Conservation (phyloP, 768 basidiomycete genomes). For the Leccinum pellstonianum region DNA sequence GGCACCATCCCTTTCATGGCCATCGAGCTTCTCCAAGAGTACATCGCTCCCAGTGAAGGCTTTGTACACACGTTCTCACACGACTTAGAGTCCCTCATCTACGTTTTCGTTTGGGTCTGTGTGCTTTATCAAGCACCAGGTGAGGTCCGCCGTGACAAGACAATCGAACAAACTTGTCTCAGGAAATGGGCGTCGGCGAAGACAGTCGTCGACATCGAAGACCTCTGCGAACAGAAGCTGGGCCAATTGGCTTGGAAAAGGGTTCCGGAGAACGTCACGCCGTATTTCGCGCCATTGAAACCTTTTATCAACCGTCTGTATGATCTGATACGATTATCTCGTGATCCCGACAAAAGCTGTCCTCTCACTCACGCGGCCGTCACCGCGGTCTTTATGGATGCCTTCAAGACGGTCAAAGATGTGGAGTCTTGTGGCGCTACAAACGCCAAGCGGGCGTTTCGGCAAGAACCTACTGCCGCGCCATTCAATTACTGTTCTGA, state of each 20-base stretch:
- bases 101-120: no score
- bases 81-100: no score
- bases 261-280: neutral
- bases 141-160: no score
- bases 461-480: neutral
- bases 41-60: no score
- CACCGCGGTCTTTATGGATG: neutral
- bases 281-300: neutral
- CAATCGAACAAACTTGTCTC: no score
- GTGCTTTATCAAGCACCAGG: no score
- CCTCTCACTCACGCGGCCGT: neutral
- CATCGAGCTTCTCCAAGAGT: no score
- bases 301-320: neutral
- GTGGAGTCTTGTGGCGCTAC: neutral
- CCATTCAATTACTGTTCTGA: neutral
- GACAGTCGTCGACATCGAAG: no score
- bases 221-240: neutral
- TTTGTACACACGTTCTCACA: no score
- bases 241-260: neutral
- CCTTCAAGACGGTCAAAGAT: neutral
- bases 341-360: neutral
- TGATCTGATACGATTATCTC: no score
- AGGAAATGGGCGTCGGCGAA: no score
- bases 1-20: no score
- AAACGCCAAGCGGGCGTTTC: neutral